These are phyloP conservation scores for Penicillium glabrum DNA, from an alignment of 2,329 filamentous ascomycete species.

Conservation along the genomic window DNA sequence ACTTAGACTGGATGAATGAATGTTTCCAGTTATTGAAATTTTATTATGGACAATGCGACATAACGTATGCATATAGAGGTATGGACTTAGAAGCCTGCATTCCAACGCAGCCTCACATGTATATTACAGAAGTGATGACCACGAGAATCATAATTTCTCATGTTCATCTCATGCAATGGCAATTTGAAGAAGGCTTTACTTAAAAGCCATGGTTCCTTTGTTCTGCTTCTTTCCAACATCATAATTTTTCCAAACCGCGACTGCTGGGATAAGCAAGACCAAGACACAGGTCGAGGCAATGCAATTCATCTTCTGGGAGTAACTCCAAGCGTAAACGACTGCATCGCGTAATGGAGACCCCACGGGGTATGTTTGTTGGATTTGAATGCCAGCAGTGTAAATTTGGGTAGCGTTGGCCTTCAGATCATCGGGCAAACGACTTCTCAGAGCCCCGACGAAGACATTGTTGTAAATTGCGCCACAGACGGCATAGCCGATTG, in stretches of 20 bases:
- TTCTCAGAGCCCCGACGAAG: slow-evolving; percentile 16
- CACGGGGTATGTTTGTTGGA: slow-evolving; percentile 13
- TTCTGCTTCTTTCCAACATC: slow-evolving; percentile 22
- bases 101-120: neutral
- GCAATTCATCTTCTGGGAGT: slow-evolving; percentile 20
- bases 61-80: neutral
- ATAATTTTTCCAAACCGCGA: slow-evolving; percentile 22
- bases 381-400: slow-evolving; percentile 14
- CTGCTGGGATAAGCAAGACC: slow-evolving; percentile 15
- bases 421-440: slow-evolving; percentile 13
- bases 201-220: slow-evolving; percentile 19
- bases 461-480: slow-evolving; percentile 25
- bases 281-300: slow-evolving; percentile 20
- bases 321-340: slow-evolving; percentile 14
- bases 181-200: neutral
- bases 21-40: neutral
- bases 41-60: neutral
- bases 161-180: neutral
- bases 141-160: neutral
- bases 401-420: slow-evolving; percentile 17
- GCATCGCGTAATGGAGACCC: slow-evolving; percentile 16
- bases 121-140: neutral
- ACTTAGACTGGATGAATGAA: neutral
- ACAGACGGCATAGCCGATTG: slow-evolving; percentile 23
- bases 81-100: neutral